These are phyloP conservation scores for Tilletia setariae DNA, from an alignment of 1,284 basidiomycete genomes.

Conservation along the genomic window DNA sequence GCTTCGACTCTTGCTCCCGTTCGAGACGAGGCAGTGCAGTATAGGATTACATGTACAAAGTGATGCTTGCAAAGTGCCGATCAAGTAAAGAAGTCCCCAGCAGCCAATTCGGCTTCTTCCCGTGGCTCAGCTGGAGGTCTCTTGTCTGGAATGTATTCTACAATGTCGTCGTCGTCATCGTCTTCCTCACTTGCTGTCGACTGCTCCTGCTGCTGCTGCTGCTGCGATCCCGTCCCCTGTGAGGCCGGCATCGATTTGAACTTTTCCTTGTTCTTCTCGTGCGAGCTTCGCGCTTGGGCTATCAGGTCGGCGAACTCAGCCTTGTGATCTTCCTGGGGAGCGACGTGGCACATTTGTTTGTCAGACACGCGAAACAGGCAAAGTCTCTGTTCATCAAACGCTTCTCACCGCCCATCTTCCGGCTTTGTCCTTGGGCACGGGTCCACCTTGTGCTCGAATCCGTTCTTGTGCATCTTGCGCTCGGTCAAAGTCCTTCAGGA, in stretches of 20 bases:
- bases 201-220: background rate
- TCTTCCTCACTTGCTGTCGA: too few relatives aligned
- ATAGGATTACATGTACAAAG: too few relatives aligned
- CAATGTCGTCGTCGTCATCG: background rate
- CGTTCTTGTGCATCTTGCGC: conserved; percentile 21
- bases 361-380: background rate
- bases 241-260: background rate
- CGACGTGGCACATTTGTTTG: background rate
- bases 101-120: too few relatives aligned
- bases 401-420: conserved; percentile 2
- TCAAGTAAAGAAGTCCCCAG: too few relatives aligned
- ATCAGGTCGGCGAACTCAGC: conserved; percentile 2
- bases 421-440: background rate
- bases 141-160: too few relatives aligned
- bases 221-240: background rate
- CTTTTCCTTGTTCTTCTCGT: conserved; percentile 11
- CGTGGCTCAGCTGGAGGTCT: too few relatives aligned
- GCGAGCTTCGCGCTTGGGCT: conserved; percentile 7
- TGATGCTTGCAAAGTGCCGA: too few relatives aligned
- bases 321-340: conserved; percentile 1
- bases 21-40: too few relatives aligned
- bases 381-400: background rate
- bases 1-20: background rate
- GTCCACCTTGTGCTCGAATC: background rate
- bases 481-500: conserved; percentile 41